Percentiles rank a stretch among this genome's conserved stretches.
These are phyloP conservation scores for Geoglossum glabrum DNA, from an alignment of 495 filamentous ascomycete genomes.

Conservation along the genomic window DNA sequence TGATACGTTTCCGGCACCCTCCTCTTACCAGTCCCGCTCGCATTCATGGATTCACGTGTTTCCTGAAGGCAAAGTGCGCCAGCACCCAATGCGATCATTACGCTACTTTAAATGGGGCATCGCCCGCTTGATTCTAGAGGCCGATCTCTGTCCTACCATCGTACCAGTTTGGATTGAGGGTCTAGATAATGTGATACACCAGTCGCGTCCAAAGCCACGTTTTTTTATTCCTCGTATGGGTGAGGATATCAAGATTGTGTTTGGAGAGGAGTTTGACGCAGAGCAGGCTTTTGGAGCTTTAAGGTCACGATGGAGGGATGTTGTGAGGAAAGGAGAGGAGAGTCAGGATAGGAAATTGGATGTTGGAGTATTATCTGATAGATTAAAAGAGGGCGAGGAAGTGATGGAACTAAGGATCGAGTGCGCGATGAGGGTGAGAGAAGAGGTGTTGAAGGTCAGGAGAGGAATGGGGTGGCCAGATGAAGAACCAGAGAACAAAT, in stretches of 20 bases:
- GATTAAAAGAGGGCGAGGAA: conserved; percentile 48
- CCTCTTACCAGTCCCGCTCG: conserved; percentile 28
- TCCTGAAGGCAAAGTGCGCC: conserved; percentile 85
- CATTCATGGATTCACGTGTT: conserved; percentile 86
- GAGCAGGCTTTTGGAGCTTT: conserved; percentile 44
- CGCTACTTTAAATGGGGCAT: conserved; percentile 98
- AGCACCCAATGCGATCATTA: conserved; percentile 57
- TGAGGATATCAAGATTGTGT: conserved; percentile 51
- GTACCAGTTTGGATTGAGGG: conserved; percentile 92
- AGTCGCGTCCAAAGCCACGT: conserved; percentile 55
- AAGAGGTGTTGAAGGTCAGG: conserved; percentile 61
- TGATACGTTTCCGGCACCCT: conserved; percentile 37
- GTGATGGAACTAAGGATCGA: conserved; percentile 65
- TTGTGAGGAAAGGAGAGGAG: conserved; percentile 22
- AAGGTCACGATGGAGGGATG: conserved; percentile 41
- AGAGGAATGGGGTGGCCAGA: conserved; percentile 49
- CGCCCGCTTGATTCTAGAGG: conserved; percentile 70
- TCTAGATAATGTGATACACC: conserved; percentile 65
- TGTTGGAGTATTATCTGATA: conserved; percentile 42
- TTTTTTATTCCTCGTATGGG: conserved; percentile 60
- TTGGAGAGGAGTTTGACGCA: conserved; percentile 44
- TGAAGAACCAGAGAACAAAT: conserved; percentile 49
- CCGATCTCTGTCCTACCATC: conserved; percentile 60
- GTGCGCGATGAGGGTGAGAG: conserved; percentile 53
- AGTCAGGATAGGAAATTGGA: conserved; percentile 13